A percentile compares a stretch with the other conserved stretches of the same genome.
phyloP scores from a whole-genome alignment of 2,329 filamentous ascomycete species.

The Sphaerostilbella broomeana region DNA sequence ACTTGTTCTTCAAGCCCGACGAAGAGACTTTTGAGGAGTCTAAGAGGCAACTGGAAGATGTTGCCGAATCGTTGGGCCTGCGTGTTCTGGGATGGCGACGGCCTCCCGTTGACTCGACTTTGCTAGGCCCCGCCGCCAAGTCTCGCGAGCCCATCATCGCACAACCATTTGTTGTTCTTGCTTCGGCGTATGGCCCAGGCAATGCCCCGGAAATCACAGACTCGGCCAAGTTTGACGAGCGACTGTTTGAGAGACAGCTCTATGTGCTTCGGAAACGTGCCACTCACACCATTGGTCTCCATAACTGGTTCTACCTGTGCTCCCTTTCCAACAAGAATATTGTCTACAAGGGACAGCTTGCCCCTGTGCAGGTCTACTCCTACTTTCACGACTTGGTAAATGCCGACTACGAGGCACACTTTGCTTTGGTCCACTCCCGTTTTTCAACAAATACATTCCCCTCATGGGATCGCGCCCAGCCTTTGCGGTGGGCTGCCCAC shows the following conservation, averaged over 20 bases:
- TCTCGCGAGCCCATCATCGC: conserved; percentile 93
- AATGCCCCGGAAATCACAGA: conserved; percentile 73
- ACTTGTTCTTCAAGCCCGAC: conserved; percentile 98
- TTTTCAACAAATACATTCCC: conserved; percentile 99
- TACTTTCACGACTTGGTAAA: conserved; percentile 97
- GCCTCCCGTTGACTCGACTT: conserved; percentile 85
- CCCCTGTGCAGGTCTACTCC: conserved; percentile 91
- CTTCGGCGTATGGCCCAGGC: conserved; percentile 75
- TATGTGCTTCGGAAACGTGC: conserved; percentile 92
- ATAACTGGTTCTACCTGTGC: conserved; percentile 99
- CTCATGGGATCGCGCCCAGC: conserved; percentile 96
- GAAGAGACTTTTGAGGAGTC: conserved; percentile 84
- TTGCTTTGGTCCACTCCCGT: conserved; percentile 91
- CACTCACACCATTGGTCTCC: conserved; percentile 87
- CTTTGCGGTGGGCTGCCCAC: conserved; percentile 92
- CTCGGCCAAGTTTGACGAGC: conserved; percentile 73
- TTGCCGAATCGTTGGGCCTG: conserved; percentile 80
- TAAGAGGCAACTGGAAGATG: conserved; percentile 87
- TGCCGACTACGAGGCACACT: conserved; percentile 95
- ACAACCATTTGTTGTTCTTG: conserved; percentile 89
- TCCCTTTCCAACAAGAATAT: conserved; percentile 97
- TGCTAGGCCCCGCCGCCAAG: conserved; percentile 85
- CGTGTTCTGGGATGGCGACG: conserved; percentile 94
- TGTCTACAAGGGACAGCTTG: conserved; percentile 95
- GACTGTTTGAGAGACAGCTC: conserved; percentile 84